A percentile compares a stretch with the other conserved stretches of the same genome.
These are phyloP conservation scores for Isabelozyma heimii DNA, from an alignment of 805 yeast genomes.

Conservation along the genomic window DNA sequence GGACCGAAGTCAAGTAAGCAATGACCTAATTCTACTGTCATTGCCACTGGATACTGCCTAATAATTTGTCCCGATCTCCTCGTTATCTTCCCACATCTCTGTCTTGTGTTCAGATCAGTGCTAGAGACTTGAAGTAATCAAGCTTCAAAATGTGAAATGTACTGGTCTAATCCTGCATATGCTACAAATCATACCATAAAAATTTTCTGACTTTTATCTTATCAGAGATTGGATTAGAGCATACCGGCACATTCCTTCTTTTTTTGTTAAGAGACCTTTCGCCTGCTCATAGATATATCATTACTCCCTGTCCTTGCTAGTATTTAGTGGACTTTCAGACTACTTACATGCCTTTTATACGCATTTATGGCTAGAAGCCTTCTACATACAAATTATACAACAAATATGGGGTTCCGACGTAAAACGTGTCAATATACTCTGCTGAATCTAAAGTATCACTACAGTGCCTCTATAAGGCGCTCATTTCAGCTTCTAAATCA, in stretches of 20 bases:
- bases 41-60: too few relatives aligned
- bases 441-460: constrained; percentile 10
- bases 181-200: not conserved
- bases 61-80: too few relatives aligned
- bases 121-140: too few relatives aligned
- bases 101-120: too few relatives aligned
- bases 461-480: constrained; percentile 6
- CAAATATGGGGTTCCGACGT: constrained; percentile 9
- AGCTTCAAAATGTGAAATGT: not conserved
- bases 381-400: not conserved
- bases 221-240: not conserved
- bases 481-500: constrained; percentile 11
- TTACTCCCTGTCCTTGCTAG: not conserved
- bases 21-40: too few relatives aligned
- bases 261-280: not conserved
- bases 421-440: constrained; percentile 13
- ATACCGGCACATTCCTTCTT: not conserved
- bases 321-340: not conserved
- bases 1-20: too few relatives aligned
- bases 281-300: not conserved
- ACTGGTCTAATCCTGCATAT: not conserved
- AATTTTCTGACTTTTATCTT: not conserved
- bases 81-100: too few relatives aligned
- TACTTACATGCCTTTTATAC: not conserved
- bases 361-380: not conserved